Conservation (phyloP, 1,139 yeast genomes). For the Sugiyamaella japonica region DNA sequence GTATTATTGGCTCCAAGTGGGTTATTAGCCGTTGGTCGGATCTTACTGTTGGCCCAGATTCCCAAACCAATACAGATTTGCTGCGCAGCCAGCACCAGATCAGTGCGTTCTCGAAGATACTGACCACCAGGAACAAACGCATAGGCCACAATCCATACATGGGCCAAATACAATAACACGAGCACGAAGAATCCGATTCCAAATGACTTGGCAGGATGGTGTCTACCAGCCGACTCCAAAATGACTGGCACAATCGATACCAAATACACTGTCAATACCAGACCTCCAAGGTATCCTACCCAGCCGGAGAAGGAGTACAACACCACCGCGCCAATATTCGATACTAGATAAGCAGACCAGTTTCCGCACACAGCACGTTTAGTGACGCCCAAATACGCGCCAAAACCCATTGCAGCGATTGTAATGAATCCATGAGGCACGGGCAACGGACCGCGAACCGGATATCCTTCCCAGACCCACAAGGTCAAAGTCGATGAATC, state of each 20-base stretch:
- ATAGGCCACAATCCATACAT: slow-evolving; percentile 97
- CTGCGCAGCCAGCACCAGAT: slow-evolving; percentile 60
- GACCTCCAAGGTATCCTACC: slow-evolving; percentile 82
- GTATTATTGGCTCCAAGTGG: slow-evolving; percentile 25
- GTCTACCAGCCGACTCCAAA: slow-evolving; percentile 57
- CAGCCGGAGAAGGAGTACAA: slow-evolving; percentile 63
- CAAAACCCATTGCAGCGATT: slow-evolving; percentile 58
- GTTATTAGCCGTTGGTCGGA: slow-evolving; percentile 27
- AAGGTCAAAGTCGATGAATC: slow-evolving; percentile 82
- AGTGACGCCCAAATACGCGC: slow-evolving; percentile 51
- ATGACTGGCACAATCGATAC: slow-evolving; percentile 63
- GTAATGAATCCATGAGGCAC: slow-evolving; percentile 83
- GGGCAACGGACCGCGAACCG: slow-evolving; percentile 82
- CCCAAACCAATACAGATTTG: slow-evolving; percentile 48
- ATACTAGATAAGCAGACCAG: slow-evolving; percentile 39
- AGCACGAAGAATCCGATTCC: slow-evolving; percentile 56
- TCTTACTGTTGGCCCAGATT: slow-evolving; percentile 32
- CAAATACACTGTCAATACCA: slow-evolving; percentile 62
- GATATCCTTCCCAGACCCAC: slow-evolving; percentile 96
- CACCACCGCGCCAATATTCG: slow-evolving; percentile 52
- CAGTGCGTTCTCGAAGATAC: slow-evolving; percentile 82
- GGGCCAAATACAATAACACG: slow-evolving; percentile 64
- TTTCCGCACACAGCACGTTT: slow-evolving; percentile 32
- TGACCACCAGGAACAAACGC: slow-evolving; percentile 98
- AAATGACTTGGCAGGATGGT: slow-evolving; percentile 59